Base-by-base conservation (phyloP, 371 early-diverging fungal genomes). In the Parasitella parasitica region DNA sequence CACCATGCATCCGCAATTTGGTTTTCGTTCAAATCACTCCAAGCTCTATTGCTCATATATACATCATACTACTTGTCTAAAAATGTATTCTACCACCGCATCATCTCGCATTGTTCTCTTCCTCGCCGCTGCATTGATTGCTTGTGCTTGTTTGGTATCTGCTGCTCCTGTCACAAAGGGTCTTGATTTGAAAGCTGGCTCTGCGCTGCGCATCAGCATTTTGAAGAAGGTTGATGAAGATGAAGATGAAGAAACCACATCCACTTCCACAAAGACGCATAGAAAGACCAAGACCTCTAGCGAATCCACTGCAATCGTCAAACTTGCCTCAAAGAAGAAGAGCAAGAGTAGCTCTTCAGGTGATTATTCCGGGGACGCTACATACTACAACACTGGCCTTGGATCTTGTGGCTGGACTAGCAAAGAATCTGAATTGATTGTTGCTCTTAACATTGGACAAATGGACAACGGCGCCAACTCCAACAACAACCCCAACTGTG, bases 401-500 rank as follows among this genome's bases (percentile, higher is more conserved):
- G 75, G 78, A 11, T 73, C 75, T 34, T 81, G 81, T 55, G 76
- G 76, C 13, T 37, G 26, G 48, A 26, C 15, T 3, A 60, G 43
- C 27, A 22, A 38, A 5, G 59, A 57, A 15, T 37, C 34, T 46
- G 73, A 76, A 16, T 53, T 66, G 46, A 66, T 72, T 41, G 71
- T 51, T 34, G 70, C 72, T 13, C 26, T 71, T 18, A 70, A 73
- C 52, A 41, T 60, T 26, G 43, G 22, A 16, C 66, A 72, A 54
- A 72, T 74, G 69, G 41, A 2, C 5, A 68, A 67, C 18, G 63
- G 71, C 30, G 58, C 37, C 32, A 68, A 69, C 48, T 54, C 73
- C 24, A 69, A 69, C 58, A 55, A 70, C 0, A 83, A 84, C 16
- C 65, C 76, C 6, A 76, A 80, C 20, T 89, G 89, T 57, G 87